Conservation (phyloP, 2,329 filamentous ascomycete genomes). For the Grosmannia serpens region DNA sequence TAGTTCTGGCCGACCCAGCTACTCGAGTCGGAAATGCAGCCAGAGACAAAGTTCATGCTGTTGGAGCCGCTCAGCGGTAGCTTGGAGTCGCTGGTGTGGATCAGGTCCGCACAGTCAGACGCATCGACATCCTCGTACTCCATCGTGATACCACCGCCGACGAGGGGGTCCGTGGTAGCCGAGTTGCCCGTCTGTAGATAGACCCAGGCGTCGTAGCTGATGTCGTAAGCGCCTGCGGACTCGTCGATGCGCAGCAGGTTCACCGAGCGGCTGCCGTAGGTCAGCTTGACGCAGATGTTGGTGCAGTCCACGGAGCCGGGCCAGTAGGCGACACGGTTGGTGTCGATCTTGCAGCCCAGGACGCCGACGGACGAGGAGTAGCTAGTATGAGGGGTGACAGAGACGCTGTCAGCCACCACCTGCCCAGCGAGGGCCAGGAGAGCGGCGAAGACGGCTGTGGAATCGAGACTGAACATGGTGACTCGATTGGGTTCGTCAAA, state of each 20-base stretch:
- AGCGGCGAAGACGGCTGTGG: neutral
- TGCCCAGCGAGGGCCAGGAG: neutral
- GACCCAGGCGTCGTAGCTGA: conserved; percentile 51
- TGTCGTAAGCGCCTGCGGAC: conserved; percentile 44
- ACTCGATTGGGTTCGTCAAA: neutral
- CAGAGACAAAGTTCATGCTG: conserved; percentile 42
- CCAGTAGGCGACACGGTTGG: conserved; percentile 51
- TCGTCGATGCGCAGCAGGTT: conserved; percentile 48
- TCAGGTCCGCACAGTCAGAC: conserved; percentile 36
- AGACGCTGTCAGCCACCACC: conserved; percentile 15
- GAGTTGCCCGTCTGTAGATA: conserved; percentile 39
- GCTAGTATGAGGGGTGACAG: conserved; percentile 42
- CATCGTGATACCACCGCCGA: conserved; percentile 40
- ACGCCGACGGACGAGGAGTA: conserved; percentile 48
- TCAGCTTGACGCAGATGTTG: conserved; percentile 45
- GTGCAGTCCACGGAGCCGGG: conserved; percentile 39
- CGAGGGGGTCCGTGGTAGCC: conserved; percentile 31
- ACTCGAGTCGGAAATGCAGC: conserved; percentile 28
- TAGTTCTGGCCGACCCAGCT: conserved; percentile 43
- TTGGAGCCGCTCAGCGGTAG: conserved; percentile 44
- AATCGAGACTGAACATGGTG: neutral
- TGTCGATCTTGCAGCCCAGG: conserved; percentile 48
- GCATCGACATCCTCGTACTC: conserved; percentile 36
- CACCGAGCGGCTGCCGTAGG: conserved; percentile 34
- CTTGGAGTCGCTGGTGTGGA: conserved; percentile 36